Conservation (phyloP, 2,329 filamentous ascomycete genomes). For the Cadophora luteo-olivacea region DNA sequence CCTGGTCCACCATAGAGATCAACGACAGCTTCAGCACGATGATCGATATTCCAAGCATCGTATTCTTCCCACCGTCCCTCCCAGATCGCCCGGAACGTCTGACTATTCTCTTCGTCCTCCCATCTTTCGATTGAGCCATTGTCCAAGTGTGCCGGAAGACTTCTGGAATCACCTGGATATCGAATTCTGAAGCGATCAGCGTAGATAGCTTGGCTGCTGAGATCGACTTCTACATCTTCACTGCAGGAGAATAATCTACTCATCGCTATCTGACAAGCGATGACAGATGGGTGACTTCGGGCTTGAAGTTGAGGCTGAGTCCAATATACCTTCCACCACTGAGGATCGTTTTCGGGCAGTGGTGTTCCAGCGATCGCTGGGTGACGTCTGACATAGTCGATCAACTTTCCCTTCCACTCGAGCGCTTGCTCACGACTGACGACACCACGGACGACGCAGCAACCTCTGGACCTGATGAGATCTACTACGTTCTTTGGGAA, state of each 20-base stretch:
- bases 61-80: constrained; percentile 26
- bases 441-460: constrained; percentile 23
- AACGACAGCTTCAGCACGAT: constrained; percentile 21
- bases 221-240: constrained; percentile 19
- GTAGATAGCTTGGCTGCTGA: constrained; percentile 20
- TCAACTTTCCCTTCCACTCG: constrained; percentile 20
- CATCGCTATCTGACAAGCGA: constrained; percentile 22
- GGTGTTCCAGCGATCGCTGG: constrained; percentile 21
- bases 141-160: constrained; percentile 22
- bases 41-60: constrained; percentile 23
- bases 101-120: constrained; percentile 23
- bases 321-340: constrained; percentile 26
- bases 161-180: constrained; percentile 19
- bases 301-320: constrained; percentile 22
- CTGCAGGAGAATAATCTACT: constrained; percentile 23
- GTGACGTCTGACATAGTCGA: constrained; percentile 21
- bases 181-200: constrained; percentile 25
- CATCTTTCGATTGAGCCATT: constrained; percentile 26
- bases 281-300: constrained; percentile 22
- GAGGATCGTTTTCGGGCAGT: constrained; percentile 1
- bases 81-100: constrained; percentile 21
- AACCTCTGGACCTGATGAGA: constrained; percentile 23
- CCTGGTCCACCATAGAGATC: constrained; percentile 26
- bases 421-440: constrained; percentile 24
- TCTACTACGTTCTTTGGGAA: constrained; percentile 22